Percentiles rank a stretch among this genome's conserved stretches.
These are phyloP conservation scores for Ocimum tenuiflorum DNA, from an alignment of 257 asterid species.

Conservation along the genomic window DNA sequence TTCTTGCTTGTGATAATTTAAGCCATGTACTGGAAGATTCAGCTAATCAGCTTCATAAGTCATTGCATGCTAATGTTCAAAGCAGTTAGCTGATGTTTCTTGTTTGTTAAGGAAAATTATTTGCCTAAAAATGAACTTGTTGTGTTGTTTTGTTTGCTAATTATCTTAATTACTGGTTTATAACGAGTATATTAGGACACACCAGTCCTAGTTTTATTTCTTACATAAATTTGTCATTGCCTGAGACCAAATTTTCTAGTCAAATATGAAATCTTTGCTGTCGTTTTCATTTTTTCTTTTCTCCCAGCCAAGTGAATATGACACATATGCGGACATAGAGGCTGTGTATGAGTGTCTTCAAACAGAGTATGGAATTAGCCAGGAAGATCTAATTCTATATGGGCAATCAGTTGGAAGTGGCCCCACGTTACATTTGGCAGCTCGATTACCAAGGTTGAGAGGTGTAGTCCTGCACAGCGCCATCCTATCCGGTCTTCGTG, in stretches of 20 bases:
- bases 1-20: background rate
- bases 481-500: slow-evolving; percentile 97
- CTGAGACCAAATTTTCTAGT: background rate
- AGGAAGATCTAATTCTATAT: slow-evolving; percentile 79
- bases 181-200: background rate
- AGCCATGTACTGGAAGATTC: background rate
- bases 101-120: background rate
- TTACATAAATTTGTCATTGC: background rate
- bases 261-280: background rate
- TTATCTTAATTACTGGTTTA: background rate
- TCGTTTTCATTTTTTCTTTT: background rate
- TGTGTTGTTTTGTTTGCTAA: background rate
- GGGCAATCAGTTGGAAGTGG: slow-evolving; percentile 99
- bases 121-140: background rate
- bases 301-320: slow-evolving; percentile 80
- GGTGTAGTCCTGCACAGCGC: slow-evolving; percentile 98
- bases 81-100: background rate
- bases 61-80: background rate
- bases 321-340: slow-evolving; percentile 94
- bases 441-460: slow-evolving; percentile 83
- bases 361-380: slow-evolving; percentile 84
- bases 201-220: background rate
- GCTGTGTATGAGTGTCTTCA: slow-evolving; percentile 94
- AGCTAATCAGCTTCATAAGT: background rate
- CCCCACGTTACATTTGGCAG: slow-evolving; percentile 92